phyloP scores from a whole-genome alignment of 2,329 filamentous ascomycete species.

The Botryosphaeria dothidea region DNA sequence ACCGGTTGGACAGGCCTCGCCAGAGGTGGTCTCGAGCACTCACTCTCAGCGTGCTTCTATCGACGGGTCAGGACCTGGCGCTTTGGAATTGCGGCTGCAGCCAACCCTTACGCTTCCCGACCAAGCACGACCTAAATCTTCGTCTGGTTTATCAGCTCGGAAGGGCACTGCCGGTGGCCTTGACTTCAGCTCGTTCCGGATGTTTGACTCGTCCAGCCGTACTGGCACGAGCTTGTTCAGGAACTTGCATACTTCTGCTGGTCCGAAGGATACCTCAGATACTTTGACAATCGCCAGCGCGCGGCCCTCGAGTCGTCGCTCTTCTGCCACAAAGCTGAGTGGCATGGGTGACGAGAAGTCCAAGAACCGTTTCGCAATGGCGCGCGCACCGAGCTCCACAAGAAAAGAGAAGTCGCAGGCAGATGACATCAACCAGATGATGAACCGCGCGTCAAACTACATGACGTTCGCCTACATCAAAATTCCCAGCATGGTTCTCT shows the following conservation, averaged over 20 bases:
- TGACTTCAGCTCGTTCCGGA: conserved; percentile 24
- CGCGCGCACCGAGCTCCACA: conserved; percentile 40
- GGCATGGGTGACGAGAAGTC: conserved; percentile 27
- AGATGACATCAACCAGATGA: conserved; percentile 96
- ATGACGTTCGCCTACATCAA: conserved; percentile 97
- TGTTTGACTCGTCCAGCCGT: conserved; percentile 33
- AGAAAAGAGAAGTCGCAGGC: conserved; percentile 59
- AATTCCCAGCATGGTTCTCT: conserved; percentile 92
- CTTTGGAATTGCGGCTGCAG: conserved; percentile 77
- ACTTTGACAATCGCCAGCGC: conserved; percentile 22
- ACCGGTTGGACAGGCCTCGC: conserved; percentile 8
- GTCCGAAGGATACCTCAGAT: conserved; percentile 21
- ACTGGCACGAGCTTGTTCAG: conserved; percentile 32
- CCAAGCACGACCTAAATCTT: conserved; percentile 35
- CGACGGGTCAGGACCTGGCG: conserved; percentile 62
- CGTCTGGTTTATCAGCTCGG: not conserved
- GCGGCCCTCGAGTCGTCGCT: conserved; percentile 33
- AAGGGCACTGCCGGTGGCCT: conserved; percentile 1
- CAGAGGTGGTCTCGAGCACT: not conserved
- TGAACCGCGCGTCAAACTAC: conserved; percentile 89
- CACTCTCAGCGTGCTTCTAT: conserved; percentile 22
- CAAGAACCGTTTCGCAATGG: conserved; percentile 38
- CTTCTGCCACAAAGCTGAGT: conserved; percentile 29
- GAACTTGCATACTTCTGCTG: conserved; percentile 33
- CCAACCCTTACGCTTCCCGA: conserved; percentile 69